Evolutionary conservation across 768 basidiomycete species (phyloP), one percentile per base, ranked within the genome.

Genomic region (Macrolepiota albuminosa): DNA sequence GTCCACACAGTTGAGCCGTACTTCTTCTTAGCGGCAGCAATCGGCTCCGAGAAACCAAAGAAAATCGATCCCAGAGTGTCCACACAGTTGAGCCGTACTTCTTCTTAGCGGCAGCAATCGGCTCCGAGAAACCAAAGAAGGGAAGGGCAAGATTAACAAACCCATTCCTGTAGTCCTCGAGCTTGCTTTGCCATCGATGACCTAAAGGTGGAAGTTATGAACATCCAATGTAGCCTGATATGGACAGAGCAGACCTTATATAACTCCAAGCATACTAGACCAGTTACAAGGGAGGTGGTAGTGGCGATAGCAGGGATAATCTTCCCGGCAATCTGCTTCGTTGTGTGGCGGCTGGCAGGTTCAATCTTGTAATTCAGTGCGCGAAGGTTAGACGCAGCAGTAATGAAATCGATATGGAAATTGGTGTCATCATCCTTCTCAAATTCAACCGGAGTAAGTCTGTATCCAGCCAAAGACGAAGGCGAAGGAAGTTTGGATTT

Each of bases 231-330:
- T 21, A 46, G 36, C n/a, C 26, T 10, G 31, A 40, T 24, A 48
- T 49, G 58, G 39, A 33, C 29, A 56, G 46, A 62, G 40, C 45
- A 26, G 66, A 90, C 93, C 86, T 99, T 99, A 82, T 96, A 98
- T 43, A 99, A 83, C 75, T 99, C 97, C 54, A 98, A 74, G 73
- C 96, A 98, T 49, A 96, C 93, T 59, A 98, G 74, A 21, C 96
- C 96, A n/a, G 93, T 93, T 51, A 97, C 91, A 53, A 98, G 83
- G 18, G 95, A 88, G 1, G 97, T 98, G 4, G 96, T 98, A 6
- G 96, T 98, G n/a, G 95, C 96, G 69, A 98, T 98, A 24, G 97
- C 97, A 59, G 97, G 97, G 64, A 99, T 98, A 70, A 98, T 98
- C 81, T 98, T 98, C 52, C 97, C 96, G 14, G 95, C 95, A 68